Conservation (phyloP, 352 stramenopile genomes). For the Phytophthora tentaculata region DNA sequence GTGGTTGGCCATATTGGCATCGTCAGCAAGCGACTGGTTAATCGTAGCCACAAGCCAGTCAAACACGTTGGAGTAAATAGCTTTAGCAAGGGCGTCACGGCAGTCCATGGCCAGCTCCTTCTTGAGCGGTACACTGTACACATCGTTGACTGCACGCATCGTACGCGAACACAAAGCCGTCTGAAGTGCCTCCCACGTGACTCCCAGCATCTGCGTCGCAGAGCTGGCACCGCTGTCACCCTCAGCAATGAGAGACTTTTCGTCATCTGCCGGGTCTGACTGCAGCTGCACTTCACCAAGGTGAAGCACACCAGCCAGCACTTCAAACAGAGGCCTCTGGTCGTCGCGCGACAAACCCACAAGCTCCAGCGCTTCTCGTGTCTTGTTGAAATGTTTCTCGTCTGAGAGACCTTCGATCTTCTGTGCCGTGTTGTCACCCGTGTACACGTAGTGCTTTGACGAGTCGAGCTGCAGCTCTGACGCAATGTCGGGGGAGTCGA, state of each 20-base stretch:
- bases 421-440: conserved; percentile 61
- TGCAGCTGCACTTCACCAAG: conserved; percentile 93
- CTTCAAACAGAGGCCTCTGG: conserved; percentile 92
- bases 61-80: conserved; percentile 97
- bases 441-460: conserved; percentile 66
- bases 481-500: conserved; percentile 60
- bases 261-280: conserved; percentile 75
- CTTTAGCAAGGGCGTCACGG: conserved; percentile 95
- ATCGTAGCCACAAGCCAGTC: conserved; percentile 96
- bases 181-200: conserved; percentile 90
- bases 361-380: conserved; percentile 64
- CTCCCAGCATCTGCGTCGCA: conserved; percentile 88
- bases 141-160: conserved; percentile 85
- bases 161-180: conserved; percentile 92
- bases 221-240: conserved; percentile 46
- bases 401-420: conserved; percentile 83
- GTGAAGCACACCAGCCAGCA: conserved; percentile 94
- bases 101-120: conserved; percentile 92
- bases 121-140: conserved; percentile 70
- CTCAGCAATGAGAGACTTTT: conserved; percentile 73
- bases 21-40: conserved; percentile 89
- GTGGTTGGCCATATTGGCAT: conserved; percentile 82
- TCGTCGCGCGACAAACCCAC: conserved; percentile 87
- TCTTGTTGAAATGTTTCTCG: conserved; percentile 86
- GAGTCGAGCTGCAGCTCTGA: conserved; percentile 58